Evolutionary conservation across 257 asterid genomes (phyloP), one percentile per base, ranked within the genome.

Genomic region (Leptodermis oblonga): DNA sequence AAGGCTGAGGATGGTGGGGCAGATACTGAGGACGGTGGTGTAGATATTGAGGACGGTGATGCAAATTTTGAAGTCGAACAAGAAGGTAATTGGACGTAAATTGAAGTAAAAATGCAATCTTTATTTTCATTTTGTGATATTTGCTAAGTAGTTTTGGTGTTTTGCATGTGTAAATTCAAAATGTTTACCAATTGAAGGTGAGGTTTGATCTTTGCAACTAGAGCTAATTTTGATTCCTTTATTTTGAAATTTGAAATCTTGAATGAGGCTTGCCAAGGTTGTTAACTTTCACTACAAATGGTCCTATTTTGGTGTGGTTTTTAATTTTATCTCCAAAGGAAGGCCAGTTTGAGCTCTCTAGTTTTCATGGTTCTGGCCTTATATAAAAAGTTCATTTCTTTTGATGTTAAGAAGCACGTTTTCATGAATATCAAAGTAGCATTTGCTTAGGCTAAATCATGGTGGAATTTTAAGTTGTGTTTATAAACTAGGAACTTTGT

Each of bases 21-120:
- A n/a, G n/a, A n/a, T n/a, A n/a, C n/a, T n/a, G n/a, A 68, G 61
- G 54, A 43, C 9, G 4, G 4, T 54, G 12, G 18, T 22, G 61
- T 33, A 6, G 59, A 8, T 52, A 20, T 31, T 65, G 78, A 69
- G 66, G 54, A 18, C 39, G 80, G 15, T 11, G 79, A 64, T 61
- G 79, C 55, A 26, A 37, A 31, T 67, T 46, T 41, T 43, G 79
- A 75, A 60, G 84, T 73, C 74, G 85, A 43, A 20, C 77, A 62
- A 63, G 65, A 71, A 75, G 93, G 95, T 89, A 82, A 68, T 37
- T 62, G 65, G 23, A 56, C 23, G 46, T 70, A 8, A 12, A 20
- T 52, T 72, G 63, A 3, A 20, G 68, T 25, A 55, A 55, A 74
- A 14, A 41, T 53, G 31, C 54, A 39, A 0, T 12, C 61, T 54